Evolutionary conservation across 1,284 basidiomycete genomes (phyloP).

Genomic region (Phaffia rhodozyma): DNA sequence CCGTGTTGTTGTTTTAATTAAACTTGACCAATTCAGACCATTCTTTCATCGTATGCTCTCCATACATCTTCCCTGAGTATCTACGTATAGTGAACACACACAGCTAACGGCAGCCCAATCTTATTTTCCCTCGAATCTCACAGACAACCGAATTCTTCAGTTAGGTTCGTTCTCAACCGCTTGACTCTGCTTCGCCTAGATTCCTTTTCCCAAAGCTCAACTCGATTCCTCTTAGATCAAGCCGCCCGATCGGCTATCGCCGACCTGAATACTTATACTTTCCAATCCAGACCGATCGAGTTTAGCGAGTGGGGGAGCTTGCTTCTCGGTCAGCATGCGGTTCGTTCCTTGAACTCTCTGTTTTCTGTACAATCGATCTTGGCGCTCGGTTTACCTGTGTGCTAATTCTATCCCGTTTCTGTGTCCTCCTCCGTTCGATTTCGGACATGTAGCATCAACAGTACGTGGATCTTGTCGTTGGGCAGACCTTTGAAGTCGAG

Average conservation of each 20-base stretch:
- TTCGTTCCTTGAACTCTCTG: neutral
- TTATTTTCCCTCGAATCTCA: neutral
- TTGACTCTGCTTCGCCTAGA: no score
- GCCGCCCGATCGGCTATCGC: conserved; percentile 12
- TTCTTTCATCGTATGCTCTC: conserved; percentile 15
- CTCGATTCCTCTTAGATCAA: neutral
- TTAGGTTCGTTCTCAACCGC: neutral
- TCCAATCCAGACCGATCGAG: neutral
- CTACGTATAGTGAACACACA: neutral
- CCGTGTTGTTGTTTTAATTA: no score
- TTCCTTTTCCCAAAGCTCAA: no score
- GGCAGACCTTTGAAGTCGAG: neutral
- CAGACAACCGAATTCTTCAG: conserved; percentile 17
- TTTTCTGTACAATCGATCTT: neutral
- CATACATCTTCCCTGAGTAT: neutral
- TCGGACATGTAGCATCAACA: neutral
- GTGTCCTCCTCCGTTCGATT: neutral
- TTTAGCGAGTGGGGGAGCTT: conserved; percentile 15
- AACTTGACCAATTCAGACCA: neutral
- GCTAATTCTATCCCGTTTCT: neutral
- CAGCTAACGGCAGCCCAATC: neutral
- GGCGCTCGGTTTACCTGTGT: neutral
- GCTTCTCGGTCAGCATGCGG: conserved; percentile 15
- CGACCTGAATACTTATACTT: no score
- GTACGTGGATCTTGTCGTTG: neutral